Base-by-base conservation (phyloP, 2,329 filamentous ascomycete species). In the Coniella lustricola region DNA sequence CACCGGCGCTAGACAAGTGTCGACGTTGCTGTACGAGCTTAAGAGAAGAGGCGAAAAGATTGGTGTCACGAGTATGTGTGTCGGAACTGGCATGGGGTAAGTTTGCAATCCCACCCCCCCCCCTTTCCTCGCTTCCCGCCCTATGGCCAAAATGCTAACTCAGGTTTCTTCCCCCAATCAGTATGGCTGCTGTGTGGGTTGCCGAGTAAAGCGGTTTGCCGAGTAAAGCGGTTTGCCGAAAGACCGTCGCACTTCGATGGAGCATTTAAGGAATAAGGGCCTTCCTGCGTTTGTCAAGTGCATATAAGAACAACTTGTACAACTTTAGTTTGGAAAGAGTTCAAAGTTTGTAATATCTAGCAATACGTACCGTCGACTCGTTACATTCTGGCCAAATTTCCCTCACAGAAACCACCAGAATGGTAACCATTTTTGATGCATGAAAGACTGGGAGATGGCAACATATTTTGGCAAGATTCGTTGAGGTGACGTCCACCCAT, bases 111-210 rank as follows among this genome's bases (percentile, higher is more conserved):
- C 9, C 16, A 18, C 33, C 13, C 2, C 13, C 31, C 4, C 25
- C 13, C 10, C n/a, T 4, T 32, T 29, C 20, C 22, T 14, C 3
- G 12, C n/a, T 25, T 5, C 16, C 10, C 4, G 14, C 13, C 3
- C 10, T 25, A 31, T 21, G 9, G 1, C 3, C n/a, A 14, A 7
- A 10, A 34, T 31, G 20, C 37, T 47, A 42, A 37, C 40, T 8
- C 13, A 41, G 14, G 3, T 21, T 12, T 29, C 7, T 21, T 31
- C 33, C n/a, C n/a, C n/a, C n/a, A n/a, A n/a, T 7, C n/a, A 51
- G 49, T 45, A 95, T 96, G 89, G 90, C 90, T 49, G 89, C 90
- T 52, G 85, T 96, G 51, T 96, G 90, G 90, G 90, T 96, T 56
- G 87, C 89, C 3, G 90, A 95, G 75, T 95, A 88, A 21, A 33